Base-by-base conservation (phyloP, 2,329 filamentous ascomycete genomes). In the Fusarium marasasianum region DNA sequence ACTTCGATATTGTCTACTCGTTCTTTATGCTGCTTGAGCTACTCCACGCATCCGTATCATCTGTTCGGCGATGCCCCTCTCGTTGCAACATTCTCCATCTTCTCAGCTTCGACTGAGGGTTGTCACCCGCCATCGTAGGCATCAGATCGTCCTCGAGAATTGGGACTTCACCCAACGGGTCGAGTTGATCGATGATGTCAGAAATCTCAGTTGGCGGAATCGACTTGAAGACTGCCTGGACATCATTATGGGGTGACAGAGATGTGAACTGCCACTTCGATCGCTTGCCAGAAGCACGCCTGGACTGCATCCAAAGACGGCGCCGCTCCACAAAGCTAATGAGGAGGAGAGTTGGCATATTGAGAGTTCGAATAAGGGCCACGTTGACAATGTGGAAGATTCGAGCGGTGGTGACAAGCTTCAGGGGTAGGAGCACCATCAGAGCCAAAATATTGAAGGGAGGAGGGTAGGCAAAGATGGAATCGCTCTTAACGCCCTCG, bases 311-410 rank as follows among this genome's bases (percentile, higher is more conserved):
- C 72, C 79, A 77, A n/a, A 92, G 84, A 22, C 85, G 86, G 2
- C 85, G 85, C 22, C 92, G 87, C 81, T 94, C 92, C 77, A 90
- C 87, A 37, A 90, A 82, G 11, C 87, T 86, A 54, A 94, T 89
- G 22, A 89, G 76, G 2, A 93, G 81, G 5, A 94, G 84, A 5
- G 91, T 82, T 0, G 91, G 91, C 8, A 88, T 86, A 78, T 94
- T 94, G 68, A 93, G 84, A 2, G 87, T 81, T 12, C 91, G 87
- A 13, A 93, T 89, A 7, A 88, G 84, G 58, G 88, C 88, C 61
- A 94, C 91, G 79, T 94, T 93, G 80, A 93, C 86, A 75, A 91
- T 90, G 83, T 94, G 92, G 76, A 94, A 94, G 83, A 89, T 89
- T 24, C 89, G 86, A 5, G 90, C 87, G 0, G 89, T 87, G 15